Conservation (phyloP, 805 yeast species). For the Lipomyces sp. region DNA sequence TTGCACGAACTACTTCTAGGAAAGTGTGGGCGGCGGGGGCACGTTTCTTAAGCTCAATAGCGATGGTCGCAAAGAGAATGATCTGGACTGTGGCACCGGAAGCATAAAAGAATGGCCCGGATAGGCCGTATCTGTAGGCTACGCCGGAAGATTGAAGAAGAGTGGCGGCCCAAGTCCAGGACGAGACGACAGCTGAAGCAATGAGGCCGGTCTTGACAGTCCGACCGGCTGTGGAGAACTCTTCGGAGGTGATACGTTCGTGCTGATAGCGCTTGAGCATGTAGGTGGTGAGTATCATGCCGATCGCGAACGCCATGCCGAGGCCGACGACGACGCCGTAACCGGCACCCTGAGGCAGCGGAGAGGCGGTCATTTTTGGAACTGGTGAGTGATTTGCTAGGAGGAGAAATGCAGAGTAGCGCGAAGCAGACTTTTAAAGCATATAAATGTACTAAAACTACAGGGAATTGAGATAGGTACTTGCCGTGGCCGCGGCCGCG, state of each 20-base stretch:
- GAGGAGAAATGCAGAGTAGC: too few species aligned
- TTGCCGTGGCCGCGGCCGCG: too few species aligned
- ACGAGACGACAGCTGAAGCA: conserved; percentile 87
- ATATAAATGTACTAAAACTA: background rate
- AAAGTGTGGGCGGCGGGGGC: conserved; percentile 94
- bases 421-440: too few species aligned
- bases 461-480: background rate
- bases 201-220: conserved; percentile 82
- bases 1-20: conserved; percentile 76
- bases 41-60: conserved; percentile 83
- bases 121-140: conserved; percentile 75
- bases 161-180: conserved; percentile 95
- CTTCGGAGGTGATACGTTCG: conserved; percentile 90
- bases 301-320: conserved; percentile 63
- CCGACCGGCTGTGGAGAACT: conserved; percentile 91
- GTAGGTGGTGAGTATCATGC: conserved; percentile 43
- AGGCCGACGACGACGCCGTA: conserved; percentile 76
- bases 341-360: conserved; percentile 29
- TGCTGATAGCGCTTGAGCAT: conserved; percentile 65
- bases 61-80: conserved; percentile 80
- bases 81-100: conserved; percentile 92
- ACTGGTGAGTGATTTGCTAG: background rate
- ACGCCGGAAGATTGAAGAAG: conserved; percentile 75
- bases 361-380: conserved; percentile 5
- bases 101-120: conserved; percentile 80